phyloP scores from a whole-genome alignment of 1,284 basidiomycete genomes.

The Retiboletus fuscus region DNA sequence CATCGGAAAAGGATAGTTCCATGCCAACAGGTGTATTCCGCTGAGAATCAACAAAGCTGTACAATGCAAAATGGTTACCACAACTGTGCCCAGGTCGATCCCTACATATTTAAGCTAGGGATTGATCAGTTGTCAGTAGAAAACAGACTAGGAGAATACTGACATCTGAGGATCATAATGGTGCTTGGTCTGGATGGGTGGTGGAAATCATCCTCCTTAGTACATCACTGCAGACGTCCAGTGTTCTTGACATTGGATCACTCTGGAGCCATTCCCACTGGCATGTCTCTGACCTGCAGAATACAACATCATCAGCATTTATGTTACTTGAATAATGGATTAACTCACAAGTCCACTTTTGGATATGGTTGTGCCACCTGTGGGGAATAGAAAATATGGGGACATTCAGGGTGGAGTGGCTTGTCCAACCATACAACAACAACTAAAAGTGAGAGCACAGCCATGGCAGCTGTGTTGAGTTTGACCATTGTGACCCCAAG shows the following conservation, averaged over 20 bases:
- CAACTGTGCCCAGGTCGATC: not conserved
- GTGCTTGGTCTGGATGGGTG: not conserved
- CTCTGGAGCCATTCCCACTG: not conserved
- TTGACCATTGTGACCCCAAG: not conserved
- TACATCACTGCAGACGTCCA: not conserved
- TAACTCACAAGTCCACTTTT: not conserved
- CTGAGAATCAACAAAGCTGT: constrained; percentile 3
- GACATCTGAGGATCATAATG: not conserved
- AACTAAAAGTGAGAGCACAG: not conserved
- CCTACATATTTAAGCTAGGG: not conserved
- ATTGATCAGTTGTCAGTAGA: not conserved
- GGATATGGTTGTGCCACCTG: too few relatives aligned
- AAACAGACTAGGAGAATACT: not conserved
- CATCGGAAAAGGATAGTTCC: constrained; percentile 8
- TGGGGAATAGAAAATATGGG: constrained; percentile 8
- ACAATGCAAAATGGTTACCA: not conserved
- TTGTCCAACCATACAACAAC: not conserved
- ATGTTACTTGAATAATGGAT: not conserved
- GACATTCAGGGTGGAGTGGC: not conserved
- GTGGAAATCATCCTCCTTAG: too few relatives aligned
- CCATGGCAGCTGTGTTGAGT: not conserved
- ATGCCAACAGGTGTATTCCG: constrained; percentile 9
- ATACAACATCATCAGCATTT: not conserved
- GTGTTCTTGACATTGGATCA: not conserved
- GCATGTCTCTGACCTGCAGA: not conserved